Conservation (phyloP, 331 rosid genomes). For the Spiraea crenata region DNA sequence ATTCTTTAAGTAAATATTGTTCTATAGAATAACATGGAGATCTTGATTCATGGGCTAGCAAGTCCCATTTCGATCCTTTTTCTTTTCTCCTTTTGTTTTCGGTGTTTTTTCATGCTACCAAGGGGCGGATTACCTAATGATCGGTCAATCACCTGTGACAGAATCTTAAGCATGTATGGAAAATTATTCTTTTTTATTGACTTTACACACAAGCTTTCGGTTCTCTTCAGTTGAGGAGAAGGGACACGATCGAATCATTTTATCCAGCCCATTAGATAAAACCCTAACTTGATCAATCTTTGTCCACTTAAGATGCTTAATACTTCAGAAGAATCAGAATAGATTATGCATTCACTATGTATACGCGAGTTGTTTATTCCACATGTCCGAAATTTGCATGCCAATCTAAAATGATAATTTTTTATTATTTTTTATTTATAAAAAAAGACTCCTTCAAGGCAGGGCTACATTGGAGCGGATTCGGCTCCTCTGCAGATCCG, state of each 20-base stretch:
- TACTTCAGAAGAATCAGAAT: no score
- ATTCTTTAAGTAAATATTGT: neutral
- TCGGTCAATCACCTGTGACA: neutral
- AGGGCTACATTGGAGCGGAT: no score
- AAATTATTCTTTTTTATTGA: neutral
- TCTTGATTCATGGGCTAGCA: neutral
- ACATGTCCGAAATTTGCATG: neutral
- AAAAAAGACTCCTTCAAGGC: no score
- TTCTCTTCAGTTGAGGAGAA: constrained; percentile 12
- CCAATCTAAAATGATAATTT: no score
- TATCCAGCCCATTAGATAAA: constrained; percentile 13
- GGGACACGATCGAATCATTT: constrained; percentile 17
- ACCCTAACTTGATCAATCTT: constrained; percentile 9
- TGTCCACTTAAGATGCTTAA: neutral
- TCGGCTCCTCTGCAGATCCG: no score
- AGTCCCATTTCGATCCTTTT: neutral
- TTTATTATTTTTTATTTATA: no score
- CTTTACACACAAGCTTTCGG: constrained; percentile 7
- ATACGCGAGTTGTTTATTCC: neutral
- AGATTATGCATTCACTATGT: neutral
- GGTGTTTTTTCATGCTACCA: neutral
- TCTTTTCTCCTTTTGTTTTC: neutral
- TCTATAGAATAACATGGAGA: neutral
- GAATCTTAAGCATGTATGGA: neutral
- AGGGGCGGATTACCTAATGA: neutral